A percentile compares a stretch with the other conserved stretches of the same genome.
phyloP scores from a whole-genome alignment of 2,329 filamentous ascomycete species.

The Lecanicillium sp. region DNA sequence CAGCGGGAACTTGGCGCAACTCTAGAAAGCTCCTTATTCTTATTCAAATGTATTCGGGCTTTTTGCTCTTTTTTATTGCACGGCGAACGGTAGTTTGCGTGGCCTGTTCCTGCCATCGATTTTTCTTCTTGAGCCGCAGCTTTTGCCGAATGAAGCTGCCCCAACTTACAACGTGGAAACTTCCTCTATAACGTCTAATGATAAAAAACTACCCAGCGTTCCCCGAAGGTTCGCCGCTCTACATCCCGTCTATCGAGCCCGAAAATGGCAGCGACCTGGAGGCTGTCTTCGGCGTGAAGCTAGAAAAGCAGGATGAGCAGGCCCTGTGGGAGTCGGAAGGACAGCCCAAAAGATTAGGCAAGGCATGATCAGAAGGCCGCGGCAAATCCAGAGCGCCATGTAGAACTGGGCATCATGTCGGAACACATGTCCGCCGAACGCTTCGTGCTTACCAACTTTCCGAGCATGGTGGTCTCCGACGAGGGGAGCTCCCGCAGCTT shows the following conservation, averaged over 20 bases:
- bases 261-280: not conserved
- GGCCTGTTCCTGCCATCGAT: no score
- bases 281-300: not conserved
- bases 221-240: no score
- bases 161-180: no score
- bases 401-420: not conserved
- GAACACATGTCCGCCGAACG: not conserved
- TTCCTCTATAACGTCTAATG: no score
- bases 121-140: no score
- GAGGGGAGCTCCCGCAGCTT: not conserved
- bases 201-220: no score
- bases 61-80: no score
- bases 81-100: no score
- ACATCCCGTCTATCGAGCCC: not conserved
- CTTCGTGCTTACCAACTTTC: not conserved
- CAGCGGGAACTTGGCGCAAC: no score
- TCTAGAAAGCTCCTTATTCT: no score
- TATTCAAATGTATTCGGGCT: no score
- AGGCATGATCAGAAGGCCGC: not conserved
- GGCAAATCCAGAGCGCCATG: not conserved
- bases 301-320: not conserved
- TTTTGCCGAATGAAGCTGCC: no score
- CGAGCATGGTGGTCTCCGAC: not conserved
- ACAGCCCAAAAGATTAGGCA: not conserved
- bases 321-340: not conserved